Evolutionary conservation across 1,139 yeast genomes (phyloP), one percentile per base, ranked within the genome.

Genomic region (Protomyces arabidopsidicola): DNA sequence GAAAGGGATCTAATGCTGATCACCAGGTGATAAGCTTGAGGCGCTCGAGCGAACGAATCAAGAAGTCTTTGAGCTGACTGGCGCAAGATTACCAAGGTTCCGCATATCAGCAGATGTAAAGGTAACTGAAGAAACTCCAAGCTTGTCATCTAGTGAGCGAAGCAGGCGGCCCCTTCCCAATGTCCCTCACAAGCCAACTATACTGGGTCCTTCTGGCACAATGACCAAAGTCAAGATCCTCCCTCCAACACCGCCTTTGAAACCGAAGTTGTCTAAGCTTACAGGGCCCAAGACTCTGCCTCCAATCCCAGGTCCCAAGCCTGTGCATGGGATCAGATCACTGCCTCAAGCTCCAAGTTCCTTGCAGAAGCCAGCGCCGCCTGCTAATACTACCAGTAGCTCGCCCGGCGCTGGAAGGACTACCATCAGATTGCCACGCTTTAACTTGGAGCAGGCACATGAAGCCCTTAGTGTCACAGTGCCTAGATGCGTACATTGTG

Each of bases 401-500:
- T 8, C 31, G 31, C 31, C 31, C 6, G 31, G 31, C 31, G 31
- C 31, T 27, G 31, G 31, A 27, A 27, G 31, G 31, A 27, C 31
- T 8, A 38, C 16, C 56, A 36, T 22, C 16, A 27, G 3, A 2
- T 18, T 20, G 31, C 27, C 35, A n/a, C 45, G 48, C 56, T 42
- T 16, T 38, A 39, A 18, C 20, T 20, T 22, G 12, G 36, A 24
- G 14, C n/a, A 24, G 27, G 20, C n/a, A 22, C 27, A 16, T 2
- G 35, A 16, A 34, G 12, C 22, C 24, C 51, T n/a, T 31, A 54
- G 24, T 12, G 45, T 20, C 16, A 53, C 48, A 36, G 48, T 20
- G 16, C 22, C 31, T 31, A 34, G 56, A 9, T 58, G 62, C 52
- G 62, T 56, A 24, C 42, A 45, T 16, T 58, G 62, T 31, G 39